Conservation (phyloP, 2,329 filamentous ascomycete species). For the Ceratocystis variospora region DNA sequence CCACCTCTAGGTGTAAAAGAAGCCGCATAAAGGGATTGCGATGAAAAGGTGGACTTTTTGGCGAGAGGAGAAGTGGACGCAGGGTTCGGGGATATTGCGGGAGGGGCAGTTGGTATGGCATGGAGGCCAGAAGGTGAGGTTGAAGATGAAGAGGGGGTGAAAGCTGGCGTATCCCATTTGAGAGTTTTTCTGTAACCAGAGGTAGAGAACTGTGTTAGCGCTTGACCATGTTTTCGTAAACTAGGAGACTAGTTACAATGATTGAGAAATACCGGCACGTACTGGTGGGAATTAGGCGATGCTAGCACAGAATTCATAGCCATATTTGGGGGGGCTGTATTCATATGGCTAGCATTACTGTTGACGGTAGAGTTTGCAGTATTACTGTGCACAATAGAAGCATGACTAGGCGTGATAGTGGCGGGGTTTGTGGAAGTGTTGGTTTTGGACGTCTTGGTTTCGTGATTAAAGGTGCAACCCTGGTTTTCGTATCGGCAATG, state of each 20-base stretch:
- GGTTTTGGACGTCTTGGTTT: conserved; percentile 38
- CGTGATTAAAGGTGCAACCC: conserved; percentile 84
- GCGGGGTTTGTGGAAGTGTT: conserved; percentile 7
- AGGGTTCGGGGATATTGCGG: conserved; percentile 12
- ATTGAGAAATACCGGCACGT: background rate
- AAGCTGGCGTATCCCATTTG: conserved; percentile 92
- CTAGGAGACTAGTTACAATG: background rate
- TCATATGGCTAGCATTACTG: conserved; percentile 3
- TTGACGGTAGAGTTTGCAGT: conserved; percentile 4
- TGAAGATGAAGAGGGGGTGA: conserved; percentile 51
- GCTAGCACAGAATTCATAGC: conserved; percentile 12
- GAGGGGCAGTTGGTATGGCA: conserved; percentile 13
- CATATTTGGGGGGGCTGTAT: conserved; percentile 4
- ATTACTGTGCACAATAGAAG: conserved; percentile 19
- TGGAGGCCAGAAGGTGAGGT: conserved; percentile 17
- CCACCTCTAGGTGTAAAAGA: conserved; percentile 63
- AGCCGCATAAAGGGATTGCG: conserved; percentile 77
- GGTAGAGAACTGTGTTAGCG: background rate
- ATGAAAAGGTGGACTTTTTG: conserved; percentile 69
- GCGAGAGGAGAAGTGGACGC: conserved; percentile 20
- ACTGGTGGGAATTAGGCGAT: conserved; percentile 16
- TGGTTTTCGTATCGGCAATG: conserved; percentile 86
- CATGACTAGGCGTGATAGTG: conserved; percentile 13
- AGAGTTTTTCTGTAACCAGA: conserved; percentile 28
- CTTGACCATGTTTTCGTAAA: background rate